These are phyloP conservation scores for Pharnaceum exiguum DNA, from an alignment of 148 eudicot genomes.

Conservation along the genomic window DNA sequence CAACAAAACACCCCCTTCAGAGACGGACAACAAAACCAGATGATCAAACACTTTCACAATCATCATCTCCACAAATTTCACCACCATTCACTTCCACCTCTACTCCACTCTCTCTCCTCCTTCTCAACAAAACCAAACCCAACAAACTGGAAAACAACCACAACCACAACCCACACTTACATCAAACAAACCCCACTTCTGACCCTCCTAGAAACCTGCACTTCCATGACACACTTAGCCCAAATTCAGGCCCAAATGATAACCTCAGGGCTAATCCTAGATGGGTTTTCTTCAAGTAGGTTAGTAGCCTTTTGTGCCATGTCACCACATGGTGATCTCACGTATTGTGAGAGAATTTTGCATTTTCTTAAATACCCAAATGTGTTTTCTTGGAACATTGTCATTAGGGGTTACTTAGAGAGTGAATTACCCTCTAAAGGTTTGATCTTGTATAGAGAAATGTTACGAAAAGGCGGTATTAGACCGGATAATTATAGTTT, in stretches of 20 bases:
- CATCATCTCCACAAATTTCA: too few species aligned
- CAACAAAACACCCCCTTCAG: background rate
- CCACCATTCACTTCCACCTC: background rate
- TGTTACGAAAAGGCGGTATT: slow-evolving; percentile 24
- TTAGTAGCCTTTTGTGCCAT: slow-evolving; percentile 57
- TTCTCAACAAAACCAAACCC: slow-evolving; percentile 36
- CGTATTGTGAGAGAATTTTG: slow-evolving; percentile 30
- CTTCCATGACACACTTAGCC: slow-evolving; percentile 39
- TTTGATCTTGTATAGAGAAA: slow-evolving; percentile 33
- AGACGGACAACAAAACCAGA: too few species aligned
- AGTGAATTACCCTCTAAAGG: slow-evolving; percentile 23
- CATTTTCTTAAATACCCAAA: slow-evolving; percentile 26
- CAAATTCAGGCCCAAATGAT: slow-evolving; percentile 57
- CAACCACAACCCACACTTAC: slow-evolving; percentile 41
- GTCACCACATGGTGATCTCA: slow-evolving; percentile 36
- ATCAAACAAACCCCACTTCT: slow-evolving; percentile 53
- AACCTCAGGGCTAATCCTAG: slow-evolving; percentile 35
- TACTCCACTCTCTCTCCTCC: slow-evolving; percentile 12
- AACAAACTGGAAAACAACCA: slow-evolving; percentile 53
- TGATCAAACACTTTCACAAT: background rate
- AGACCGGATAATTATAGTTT: slow-evolving; percentile 48
- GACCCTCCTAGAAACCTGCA: slow-evolving; percentile 39
- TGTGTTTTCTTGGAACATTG: slow-evolving; percentile 47
- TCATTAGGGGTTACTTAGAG: slow-evolving; percentile 39
- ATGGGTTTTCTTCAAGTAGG: slow-evolving; percentile 45